phyloP scores from a whole-genome alignment of 805 yeast species.

The Wickerhamomyces chaumierensis region DNA sequence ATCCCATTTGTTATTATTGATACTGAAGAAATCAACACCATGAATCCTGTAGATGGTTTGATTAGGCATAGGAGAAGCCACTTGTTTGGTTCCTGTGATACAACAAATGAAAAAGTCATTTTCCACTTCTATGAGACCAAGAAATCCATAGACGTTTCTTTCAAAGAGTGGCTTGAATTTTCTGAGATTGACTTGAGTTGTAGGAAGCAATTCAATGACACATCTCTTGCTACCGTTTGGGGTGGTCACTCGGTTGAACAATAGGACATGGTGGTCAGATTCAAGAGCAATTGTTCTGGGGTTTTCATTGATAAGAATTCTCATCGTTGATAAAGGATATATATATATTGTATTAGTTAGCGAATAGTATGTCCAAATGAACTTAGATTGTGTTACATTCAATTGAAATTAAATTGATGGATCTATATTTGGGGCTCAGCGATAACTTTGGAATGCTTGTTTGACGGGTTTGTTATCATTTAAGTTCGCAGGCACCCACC shows the following conservation, averaged over 20 bases:
- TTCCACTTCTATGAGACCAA: conserved; percentile 70
- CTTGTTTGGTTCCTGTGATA: conserved; percentile 65
- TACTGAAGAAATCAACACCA: conserved; percentile 79
- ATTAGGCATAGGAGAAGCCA: conserved; percentile 71
- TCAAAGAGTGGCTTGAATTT: conserved; percentile 32
- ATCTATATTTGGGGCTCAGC: too few species aligned
- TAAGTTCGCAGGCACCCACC: too few species aligned
- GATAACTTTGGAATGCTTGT: too few species aligned
- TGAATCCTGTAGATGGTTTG: conserved; percentile 73
- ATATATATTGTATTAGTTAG: too few species aligned
- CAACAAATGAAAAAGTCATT: conserved; percentile 64
- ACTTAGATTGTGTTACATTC: too few species aligned
- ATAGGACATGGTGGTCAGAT: conserved; percentile 32
- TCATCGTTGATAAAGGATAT: too few species aligned
- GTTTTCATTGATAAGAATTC: conserved; percentile 23
- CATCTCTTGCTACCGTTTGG: conserved; percentile 23
- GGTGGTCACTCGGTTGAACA: conserved; percentile 30
- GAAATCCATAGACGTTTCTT: conserved; percentile 48
- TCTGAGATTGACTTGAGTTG: conserved; percentile 24
- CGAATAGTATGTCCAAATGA: too few species aligned
- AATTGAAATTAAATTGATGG: too few species aligned
- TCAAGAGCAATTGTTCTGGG: conserved; percentile 31
- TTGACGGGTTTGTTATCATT: too few species aligned
- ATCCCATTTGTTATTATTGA: conserved; percentile 72
- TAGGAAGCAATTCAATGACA: conserved; percentile 37